Conservation (phyloP, 2,329 filamentous ascomycete species). For the Fusarium foetens region DNA sequence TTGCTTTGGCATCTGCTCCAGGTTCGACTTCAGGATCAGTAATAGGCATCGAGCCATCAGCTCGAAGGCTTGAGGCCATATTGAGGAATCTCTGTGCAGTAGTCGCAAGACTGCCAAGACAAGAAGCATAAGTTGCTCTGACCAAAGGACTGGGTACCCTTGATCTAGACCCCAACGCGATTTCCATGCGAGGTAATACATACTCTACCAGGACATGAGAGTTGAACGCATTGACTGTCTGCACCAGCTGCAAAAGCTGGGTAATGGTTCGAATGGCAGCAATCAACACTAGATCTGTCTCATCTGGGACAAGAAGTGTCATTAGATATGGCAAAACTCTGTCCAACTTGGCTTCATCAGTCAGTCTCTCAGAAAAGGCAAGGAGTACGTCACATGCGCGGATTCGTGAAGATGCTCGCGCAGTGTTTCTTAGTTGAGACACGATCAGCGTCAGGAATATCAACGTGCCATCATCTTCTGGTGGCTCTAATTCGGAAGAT, state of each 20-base stretch:
- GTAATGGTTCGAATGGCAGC: slow-evolving; percentile 87
- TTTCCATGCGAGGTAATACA: slow-evolving; percentile 71
- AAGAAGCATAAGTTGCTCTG: slow-evolving; percentile 91
- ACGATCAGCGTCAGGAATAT: slow-evolving; percentile 92
- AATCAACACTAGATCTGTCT: slow-evolving; percentile 84
- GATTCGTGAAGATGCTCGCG: slow-evolving; percentile 85
- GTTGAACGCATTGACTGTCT: slow-evolving; percentile 83
- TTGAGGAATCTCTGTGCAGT: slow-evolving; percentile 88
- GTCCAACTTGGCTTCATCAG: slow-evolving; percentile 95
- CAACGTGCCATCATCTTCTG: slow-evolving; percentile 86
- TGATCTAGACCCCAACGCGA: slow-evolving; percentile 58
- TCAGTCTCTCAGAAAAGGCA: slow-evolving; percentile 89
- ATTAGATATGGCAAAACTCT: slow-evolving; percentile 91
- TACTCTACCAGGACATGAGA: slow-evolving; percentile 76
- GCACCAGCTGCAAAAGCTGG: slow-evolving; percentile 86
- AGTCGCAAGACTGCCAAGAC: slow-evolving; percentile 86
- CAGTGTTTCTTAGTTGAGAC: slow-evolving; percentile 88
- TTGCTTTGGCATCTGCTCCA: slow-evolving; percentile 71
- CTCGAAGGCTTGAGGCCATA: slow-evolving; percentile 86
- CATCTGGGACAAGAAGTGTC: slow-evolving; percentile 78
- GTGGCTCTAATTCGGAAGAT: slow-evolving; percentile 67
- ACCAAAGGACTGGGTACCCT: slow-evolving; percentile 72
- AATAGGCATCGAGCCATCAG: slow-evolving; percentile 82
- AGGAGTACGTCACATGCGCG: slow-evolving; percentile 91
- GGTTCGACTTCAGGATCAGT: slow-evolving; percentile 84